These are phyloP conservation scores for Eucalyptus polybractea DNA, from an alignment of 345 rosid genomes.

Conservation along the genomic window DNA sequence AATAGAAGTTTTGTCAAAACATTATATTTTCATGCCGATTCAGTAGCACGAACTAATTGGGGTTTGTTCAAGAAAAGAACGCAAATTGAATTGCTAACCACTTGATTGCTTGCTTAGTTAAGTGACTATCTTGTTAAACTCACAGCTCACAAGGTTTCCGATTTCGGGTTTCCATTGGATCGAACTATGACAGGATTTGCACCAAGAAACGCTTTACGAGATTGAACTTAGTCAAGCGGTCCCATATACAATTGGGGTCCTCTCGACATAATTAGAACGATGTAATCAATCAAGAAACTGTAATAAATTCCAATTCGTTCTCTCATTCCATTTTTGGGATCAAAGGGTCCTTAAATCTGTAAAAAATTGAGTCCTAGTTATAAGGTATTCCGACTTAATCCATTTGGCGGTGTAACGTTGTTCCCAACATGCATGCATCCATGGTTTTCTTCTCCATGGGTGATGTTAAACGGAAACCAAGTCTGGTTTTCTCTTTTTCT, in stretches of 20 bases:
- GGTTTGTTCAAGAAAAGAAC: not conserved
- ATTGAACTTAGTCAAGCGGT: not conserved
- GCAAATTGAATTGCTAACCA: not conserved
- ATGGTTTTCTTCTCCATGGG: not conserved
- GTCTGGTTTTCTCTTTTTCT: not conserved
- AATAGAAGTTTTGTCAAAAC: not conserved
- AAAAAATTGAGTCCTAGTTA: not conserved
- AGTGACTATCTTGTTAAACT: not conserved
- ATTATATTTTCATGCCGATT: not conserved
- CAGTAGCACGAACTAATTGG: not conserved
- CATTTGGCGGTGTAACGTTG: not conserved
- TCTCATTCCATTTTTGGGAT: not conserved
- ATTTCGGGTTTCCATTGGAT: not conserved
- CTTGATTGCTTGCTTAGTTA: not conserved
- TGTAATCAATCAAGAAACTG: not conserved
- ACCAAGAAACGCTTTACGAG: not conserved
- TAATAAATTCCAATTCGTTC: not conserved
- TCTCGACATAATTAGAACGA: not conserved
- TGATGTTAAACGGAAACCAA: not conserved
- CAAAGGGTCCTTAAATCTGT: not conserved
- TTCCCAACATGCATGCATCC: not conserved
- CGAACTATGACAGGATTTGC: not conserved
- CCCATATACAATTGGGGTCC: not conserved
- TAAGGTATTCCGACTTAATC: not conserved
- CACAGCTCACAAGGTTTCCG: not conserved